Evolutionary conservation across 2,329 filamentous ascomycete species (phyloP).

Genomic region (Fusarium denticulatum): DNA sequence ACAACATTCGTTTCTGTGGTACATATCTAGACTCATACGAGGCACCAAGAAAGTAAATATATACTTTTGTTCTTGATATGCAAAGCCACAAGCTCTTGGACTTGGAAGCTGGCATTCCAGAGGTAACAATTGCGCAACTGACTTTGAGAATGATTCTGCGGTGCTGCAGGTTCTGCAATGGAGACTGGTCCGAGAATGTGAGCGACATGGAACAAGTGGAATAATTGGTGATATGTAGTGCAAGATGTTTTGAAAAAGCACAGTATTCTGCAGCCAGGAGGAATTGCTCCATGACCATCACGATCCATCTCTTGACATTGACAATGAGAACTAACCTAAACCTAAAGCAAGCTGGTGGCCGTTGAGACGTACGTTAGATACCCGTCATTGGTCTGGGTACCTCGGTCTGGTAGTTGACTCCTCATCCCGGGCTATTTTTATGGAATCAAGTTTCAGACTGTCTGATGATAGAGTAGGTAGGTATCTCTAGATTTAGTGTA

Average conservation of each 20-base stretch:
- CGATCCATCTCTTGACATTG: background rate
- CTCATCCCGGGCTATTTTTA: background rate
- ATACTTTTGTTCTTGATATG: background rate
- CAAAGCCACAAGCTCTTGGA: background rate
- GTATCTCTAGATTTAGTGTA: too few species aligned
- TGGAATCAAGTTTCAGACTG: constrained; percentile 1
- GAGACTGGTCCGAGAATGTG: background rate
- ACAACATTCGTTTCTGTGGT: background rate
- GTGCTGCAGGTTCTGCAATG: background rate
- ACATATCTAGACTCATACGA: background rate
- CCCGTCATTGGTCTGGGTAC: background rate
- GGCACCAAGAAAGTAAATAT: background rate
- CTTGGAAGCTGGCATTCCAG: background rate
- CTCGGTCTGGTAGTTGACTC: background rate
- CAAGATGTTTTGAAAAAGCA: background rate
- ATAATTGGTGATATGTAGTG: background rate
- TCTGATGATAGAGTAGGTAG: background rate
- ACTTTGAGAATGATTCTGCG: background rate
- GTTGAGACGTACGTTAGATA: background rate
- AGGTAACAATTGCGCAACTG: background rate
- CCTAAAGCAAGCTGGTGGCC: background rate
- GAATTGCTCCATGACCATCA: background rate
- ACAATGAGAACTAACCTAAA: background rate
- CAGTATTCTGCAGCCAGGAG: background rate
- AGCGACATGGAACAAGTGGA: background rate